A percentile compares a stretch with the other conserved stretches of the same genome.
Evolutionary conservation across 1,139 yeast genomes (phyloP).

Genomic region (Saccharomycopsis hybrid): DNA sequence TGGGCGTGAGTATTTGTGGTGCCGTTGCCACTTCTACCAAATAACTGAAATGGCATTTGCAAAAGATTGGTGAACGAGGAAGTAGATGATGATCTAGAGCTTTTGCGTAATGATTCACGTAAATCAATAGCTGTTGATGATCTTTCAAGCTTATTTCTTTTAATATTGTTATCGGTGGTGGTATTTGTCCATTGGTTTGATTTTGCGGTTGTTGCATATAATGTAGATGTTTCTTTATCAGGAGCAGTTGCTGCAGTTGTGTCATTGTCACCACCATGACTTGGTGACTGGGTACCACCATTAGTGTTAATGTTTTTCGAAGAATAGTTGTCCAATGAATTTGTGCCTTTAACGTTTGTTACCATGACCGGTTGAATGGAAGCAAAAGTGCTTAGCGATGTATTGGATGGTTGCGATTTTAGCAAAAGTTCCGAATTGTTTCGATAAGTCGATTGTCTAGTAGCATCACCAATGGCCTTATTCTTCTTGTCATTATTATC

Average conservation of each 20-base stretch:
- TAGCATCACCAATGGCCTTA: background rate
- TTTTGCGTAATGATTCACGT: conserved; percentile 7
- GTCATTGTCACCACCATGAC: background rate
- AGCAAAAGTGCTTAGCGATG: conserved; percentile 10
- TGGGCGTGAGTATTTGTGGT: background rate
- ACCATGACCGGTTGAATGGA: conserved; percentile 5
- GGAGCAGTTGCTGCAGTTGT: no score
- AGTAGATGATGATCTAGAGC: conserved; percentile 8
- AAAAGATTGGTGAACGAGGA: conserved; percentile 17
- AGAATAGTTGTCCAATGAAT: no score
- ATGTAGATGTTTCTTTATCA: no score
- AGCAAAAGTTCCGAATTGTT: conserved; percentile 4
- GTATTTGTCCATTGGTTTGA: no score
- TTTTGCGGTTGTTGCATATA: no score
- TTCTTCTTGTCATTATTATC: no score
- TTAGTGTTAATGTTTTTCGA: no score
- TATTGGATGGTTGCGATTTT: conserved; percentile 6
- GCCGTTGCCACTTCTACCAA: conserved; percentile 9
- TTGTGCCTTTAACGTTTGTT: conserved; percentile 6
- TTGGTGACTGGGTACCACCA: no score
- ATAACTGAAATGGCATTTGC: conserved; percentile 16
- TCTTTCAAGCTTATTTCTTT: background rate
- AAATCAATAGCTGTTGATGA: conserved; percentile 1
- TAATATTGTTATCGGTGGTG: background rate
- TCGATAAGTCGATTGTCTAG: background rate